These are phyloP conservation scores for Stellera chamaejasme DNA, from an alignment of 345 rosid genomes.

Conservation along the genomic window DNA sequence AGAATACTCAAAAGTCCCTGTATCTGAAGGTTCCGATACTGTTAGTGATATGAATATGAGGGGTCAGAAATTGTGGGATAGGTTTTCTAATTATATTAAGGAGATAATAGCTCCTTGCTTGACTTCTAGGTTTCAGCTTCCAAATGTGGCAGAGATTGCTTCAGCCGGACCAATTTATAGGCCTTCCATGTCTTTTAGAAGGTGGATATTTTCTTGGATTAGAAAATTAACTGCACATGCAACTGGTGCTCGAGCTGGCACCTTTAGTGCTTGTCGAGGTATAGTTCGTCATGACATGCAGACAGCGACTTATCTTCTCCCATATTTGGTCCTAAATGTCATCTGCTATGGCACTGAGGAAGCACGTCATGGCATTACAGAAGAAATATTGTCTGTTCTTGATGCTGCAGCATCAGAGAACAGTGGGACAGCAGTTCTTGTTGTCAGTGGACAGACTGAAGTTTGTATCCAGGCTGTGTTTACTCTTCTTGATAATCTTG, in stretches of 20 bases:
- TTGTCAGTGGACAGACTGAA: conserved; percentile 61
- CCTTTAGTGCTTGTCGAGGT: conserved; percentile 89
- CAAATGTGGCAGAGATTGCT: conserved; percentile 63
- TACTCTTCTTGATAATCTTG: conserved; percentile 95
- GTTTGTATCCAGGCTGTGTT: conserved; percentile 95
- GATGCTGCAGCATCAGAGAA: conserved; percentile 78
- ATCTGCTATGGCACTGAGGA: conserved; percentile 85
- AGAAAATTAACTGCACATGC: conserved; percentile 80
- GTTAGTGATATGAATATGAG: conserved; percentile 42
- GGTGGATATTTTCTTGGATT: conserved; percentile 90
- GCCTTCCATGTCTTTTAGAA: conserved; percentile 92
- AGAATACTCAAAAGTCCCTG: conserved; percentile 19
- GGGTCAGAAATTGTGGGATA: conserved; percentile 90
- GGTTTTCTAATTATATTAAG: conserved; percentile 88
- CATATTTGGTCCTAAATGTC: conserved; percentile 80
- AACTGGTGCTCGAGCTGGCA: conserved; percentile 76
- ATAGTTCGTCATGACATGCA: conserved; percentile 98
- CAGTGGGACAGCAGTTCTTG: conserved; percentile 49
- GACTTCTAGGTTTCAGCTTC: conserved; percentile 95
- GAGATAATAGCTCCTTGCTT: conserved; percentile 96
- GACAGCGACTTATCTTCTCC: conserved; percentile 79
- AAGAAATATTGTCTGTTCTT: conserved; percentile 83
- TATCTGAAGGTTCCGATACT: conserved; percentile 24
- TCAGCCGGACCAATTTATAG: conserved; percentile 70
- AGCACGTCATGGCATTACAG: conserved; percentile 74